These are phyloP conservation scores for Cladosporium sp. DNA, from an alignment of 2,329 filamentous ascomycete species.

Conservation along the genomic window DNA sequence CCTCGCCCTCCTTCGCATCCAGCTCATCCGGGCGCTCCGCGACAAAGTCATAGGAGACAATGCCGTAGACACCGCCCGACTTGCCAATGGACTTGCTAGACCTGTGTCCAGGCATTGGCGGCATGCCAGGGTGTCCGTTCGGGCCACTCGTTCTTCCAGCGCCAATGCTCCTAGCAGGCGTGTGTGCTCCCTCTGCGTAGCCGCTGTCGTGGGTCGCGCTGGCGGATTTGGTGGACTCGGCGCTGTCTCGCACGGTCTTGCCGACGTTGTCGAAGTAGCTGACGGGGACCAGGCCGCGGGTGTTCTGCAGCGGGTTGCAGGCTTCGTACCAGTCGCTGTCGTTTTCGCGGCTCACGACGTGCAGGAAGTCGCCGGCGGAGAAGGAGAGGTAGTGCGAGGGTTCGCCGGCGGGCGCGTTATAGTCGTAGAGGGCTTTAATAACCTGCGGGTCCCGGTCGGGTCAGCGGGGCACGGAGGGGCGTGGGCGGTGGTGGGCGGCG, in stretches of 20 bases:
- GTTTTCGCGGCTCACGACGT: constrained; percentile 93
- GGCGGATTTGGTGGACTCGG: constrained; percentile 36
- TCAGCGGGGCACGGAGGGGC: not conserved
- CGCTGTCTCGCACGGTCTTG: constrained; percentile 86
- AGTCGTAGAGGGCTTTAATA: constrained; percentile 94
- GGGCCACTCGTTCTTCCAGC: constrained; percentile 30
- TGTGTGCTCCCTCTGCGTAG: constrained; percentile 57
- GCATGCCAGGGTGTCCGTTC: constrained; percentile 18
- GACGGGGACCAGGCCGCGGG: constrained; percentile 86
- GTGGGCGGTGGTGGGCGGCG: not conserved
- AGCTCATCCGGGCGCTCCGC: constrained; percentile 94
- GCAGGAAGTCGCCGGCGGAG: constrained; percentile 92
- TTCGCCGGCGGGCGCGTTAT: constrained; percentile 56
- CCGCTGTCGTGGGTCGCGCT: constrained; percentile 80
- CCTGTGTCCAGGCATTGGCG: constrained; percentile 24
- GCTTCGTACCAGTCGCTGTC: constrained; percentile 97
- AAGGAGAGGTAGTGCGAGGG: constrained; percentile 70
- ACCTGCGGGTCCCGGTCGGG: constrained; percentile 53
- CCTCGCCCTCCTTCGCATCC: constrained; percentile 89
- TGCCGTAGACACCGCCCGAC: constrained; percentile 79
- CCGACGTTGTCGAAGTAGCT: constrained; percentile 88
- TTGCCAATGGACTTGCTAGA: constrained; percentile 43
- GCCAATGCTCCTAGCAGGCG: constrained; percentile 20
- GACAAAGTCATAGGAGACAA: constrained; percentile 95
- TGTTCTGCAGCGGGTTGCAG: constrained; percentile 86